A percentile compares a stretch with the other conserved stretches of the same genome.
phyloP scores from a whole-genome alignment of 192 early-diverging fungal genomes.

The Phlyctochytrium bullatum region DNA sequence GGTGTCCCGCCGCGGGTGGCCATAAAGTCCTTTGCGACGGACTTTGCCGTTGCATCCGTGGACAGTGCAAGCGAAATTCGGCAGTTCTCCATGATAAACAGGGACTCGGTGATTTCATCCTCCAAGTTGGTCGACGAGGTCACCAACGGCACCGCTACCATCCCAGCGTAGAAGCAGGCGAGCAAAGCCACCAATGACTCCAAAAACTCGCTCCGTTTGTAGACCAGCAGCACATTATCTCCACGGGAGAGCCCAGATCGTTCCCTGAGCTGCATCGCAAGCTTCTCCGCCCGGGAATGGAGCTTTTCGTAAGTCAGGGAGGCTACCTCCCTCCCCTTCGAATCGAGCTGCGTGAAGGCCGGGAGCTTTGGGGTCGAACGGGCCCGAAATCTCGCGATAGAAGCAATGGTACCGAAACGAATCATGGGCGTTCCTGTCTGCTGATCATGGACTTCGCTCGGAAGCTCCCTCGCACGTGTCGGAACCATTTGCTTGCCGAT shows the following conservation, averaged over 20 bases:
- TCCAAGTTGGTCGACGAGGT: conserved; percentile 41
- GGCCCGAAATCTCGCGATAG: conserved; percentile 66
- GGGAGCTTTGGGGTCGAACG: conserved; percentile 50
- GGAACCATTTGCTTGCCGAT: conserved; percentile 21
- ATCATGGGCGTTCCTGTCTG: conserved; percentile 36
- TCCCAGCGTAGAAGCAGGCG: conserved; percentile 78
- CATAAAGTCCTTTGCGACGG: conserved; percentile 70
- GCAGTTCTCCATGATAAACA: conserved; percentile 60
- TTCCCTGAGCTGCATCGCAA: conserved; percentile 65
- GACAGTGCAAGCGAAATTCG: conserved; percentile 68
- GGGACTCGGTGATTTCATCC: conserved; percentile 76
- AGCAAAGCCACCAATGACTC: conserved; percentile 80
- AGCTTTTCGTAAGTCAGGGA: conserved; percentile 75
- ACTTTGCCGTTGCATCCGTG: conserved; percentile 73
- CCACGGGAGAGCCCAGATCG: conserved; percentile 59
- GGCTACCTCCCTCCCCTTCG: conserved; percentile 67
- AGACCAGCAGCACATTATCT: conserved; percentile 73
- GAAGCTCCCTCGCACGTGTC: conserved; percentile 6
- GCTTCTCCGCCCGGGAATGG: conserved; percentile 65
- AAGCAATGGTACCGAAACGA: conserved; percentile 61
- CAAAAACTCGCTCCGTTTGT: conserved; percentile 74
- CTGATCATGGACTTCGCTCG: conserved; percentile 19
- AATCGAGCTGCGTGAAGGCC: conserved; percentile 63
- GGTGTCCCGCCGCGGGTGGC: conserved; percentile 64
- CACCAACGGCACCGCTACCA: conserved; percentile 82